A percentile compares a stretch with the other conserved stretches of the same genome.
These are phyloP conservation scores for Diophrys appendiculata DNA, from an alignment of 73 alveolate genomes.

Conservation along the genomic window DNA sequence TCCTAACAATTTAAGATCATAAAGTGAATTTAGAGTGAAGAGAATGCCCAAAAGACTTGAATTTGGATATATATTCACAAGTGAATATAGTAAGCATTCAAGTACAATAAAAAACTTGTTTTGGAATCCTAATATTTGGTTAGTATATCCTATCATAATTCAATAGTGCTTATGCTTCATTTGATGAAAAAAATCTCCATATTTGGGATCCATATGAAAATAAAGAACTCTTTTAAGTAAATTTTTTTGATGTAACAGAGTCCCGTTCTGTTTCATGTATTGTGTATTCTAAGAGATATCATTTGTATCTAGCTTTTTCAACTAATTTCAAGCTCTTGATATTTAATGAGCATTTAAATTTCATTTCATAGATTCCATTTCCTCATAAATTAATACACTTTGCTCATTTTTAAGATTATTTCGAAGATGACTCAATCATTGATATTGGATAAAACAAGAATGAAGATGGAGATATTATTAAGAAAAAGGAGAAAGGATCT, in stretches of 20 bases:
- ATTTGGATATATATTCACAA: not conserved
- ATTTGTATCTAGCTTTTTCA: slow-evolving; percentile 12
- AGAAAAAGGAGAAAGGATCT: slow-evolving; percentile 35
- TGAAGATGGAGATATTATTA: slow-evolving; percentile 22
- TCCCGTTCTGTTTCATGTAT: slow-evolving; percentile 8
- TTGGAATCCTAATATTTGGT: not conserved
- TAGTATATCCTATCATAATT: not conserved
- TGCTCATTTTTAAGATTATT: not conserved
- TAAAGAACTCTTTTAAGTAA: slow-evolving; percentile 4
- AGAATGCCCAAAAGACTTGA: not conserved
- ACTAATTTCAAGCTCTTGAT: slow-evolving; percentile 49
- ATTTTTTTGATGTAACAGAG: slow-evolving; percentile 10
- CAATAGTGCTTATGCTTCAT: not conserved
- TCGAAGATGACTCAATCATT: too few species aligned
- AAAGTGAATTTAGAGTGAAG: not conserved
- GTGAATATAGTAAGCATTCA: not conserved
- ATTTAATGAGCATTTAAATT: slow-evolving; percentile 50
- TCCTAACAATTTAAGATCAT: not conserved
- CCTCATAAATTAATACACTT: not conserved
- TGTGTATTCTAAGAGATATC: slow-evolving; percentile 4
- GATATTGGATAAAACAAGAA: too few species aligned
- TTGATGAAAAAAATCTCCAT: slow-evolving; percentile 16
- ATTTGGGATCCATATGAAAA: slow-evolving; percentile 2
- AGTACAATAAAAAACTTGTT: not conserved
- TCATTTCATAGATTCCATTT: not conserved